Base-by-base conservation (phyloP, 192 early-diverging fungal genomes). In the Podila epigama region DNA sequence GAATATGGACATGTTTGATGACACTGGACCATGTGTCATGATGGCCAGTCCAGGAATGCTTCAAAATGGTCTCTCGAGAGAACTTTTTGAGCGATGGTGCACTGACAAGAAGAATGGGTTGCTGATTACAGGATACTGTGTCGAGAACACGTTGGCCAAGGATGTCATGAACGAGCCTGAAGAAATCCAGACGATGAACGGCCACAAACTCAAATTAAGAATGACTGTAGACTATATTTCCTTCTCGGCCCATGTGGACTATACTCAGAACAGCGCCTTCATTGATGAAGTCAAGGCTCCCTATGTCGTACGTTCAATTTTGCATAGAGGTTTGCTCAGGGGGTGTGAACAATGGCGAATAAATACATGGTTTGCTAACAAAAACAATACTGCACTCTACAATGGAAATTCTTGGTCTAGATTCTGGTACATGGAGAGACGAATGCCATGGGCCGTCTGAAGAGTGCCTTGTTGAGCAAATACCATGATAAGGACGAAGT, bases 11-110 rank as follows among this genome's bases (percentile, higher is more conserved):
- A 87, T 92, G 51, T 96, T 98, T 75, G 97, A 97, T 50, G 97
- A 99, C 68, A 83, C 89, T 3, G 97, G 97, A 0, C 96, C 97
- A 11, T 99, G 97, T 85, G 96, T 99, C 18, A 97, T 99, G 90
- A 92, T 99, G 91, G 97, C 97, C 29, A 93, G 90, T 85, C 97
- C 97, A 0, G 97, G 97, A 20, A 98, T 99, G 96, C 81, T 99
- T 51, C 97, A 98, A 89, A 93, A 89, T 70, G 97, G 98, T 16
- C 82, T 98, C 11, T 97, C 95, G 13, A 84, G 98, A 64, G 95
- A 98, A 82, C 84, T 99, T 56, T 90, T 98, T 58, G 98, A 99
- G 73, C 85, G 92, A 36, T 99, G 98, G 98, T 94, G 93, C 34
- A 89, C 92, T 6, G 93, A 98, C 58, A 91, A 89, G 37, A 86